A percentile compares a stretch with the other conserved stretches of the same genome.
Conservation (phyloP, 495 filamentous ascomycete species). For the Hypomontagnella submonticulosa region DNA sequence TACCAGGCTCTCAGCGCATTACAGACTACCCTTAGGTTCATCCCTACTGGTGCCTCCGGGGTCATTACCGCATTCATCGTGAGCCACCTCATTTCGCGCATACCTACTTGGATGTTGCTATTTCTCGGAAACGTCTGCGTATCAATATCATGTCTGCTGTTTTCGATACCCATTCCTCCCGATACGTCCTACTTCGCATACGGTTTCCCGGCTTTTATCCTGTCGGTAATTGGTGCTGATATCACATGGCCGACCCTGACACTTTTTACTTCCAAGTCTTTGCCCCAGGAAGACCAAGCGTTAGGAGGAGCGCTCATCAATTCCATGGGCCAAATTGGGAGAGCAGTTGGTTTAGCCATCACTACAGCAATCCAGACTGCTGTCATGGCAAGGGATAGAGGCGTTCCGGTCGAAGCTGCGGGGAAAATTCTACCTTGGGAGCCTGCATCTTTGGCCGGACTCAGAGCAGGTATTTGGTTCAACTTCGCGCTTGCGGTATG, state of each 20-base stretch:
- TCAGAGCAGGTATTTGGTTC: conserved; percentile 67
- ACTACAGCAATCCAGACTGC: conserved; percentile 67
- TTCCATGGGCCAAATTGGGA: conserved; percentile 66
- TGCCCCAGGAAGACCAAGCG: conserved; percentile 70
- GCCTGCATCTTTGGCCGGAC: conserved; percentile 56
- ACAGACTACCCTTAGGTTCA: conserved; percentile 69
- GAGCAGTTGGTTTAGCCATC: conserved; percentile 67
- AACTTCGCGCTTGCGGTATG: conserved; percentile 56
- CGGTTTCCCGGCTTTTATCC: conserved; percentile 66
- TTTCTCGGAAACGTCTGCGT: conserved; percentile 62
- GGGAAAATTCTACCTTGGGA: conserved; percentile 54
- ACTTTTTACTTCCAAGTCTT: conserved; percentile 66
- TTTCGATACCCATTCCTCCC: conserved; percentile 65
- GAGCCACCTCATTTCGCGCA: conserved; percentile 63
- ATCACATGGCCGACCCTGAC: conserved; percentile 67
- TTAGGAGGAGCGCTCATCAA: conserved; percentile 71
- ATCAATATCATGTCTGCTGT: conserved; percentile 62
- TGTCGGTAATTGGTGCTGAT: conserved; percentile 69
- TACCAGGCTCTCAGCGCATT: conserved; percentile 64
- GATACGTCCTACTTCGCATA: conserved; percentile 69
- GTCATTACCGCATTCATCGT: conserved; percentile 61
- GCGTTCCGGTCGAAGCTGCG: conserved; percentile 51
- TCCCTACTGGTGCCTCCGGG: conserved; percentile 67
- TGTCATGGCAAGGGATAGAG: conserved; percentile 58
- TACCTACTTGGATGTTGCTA: conserved; percentile 65